Evolutionary conservation across 1,284 basidiomycete species (phyloP).

Genomic region (Trametes hirsuta): DNA sequence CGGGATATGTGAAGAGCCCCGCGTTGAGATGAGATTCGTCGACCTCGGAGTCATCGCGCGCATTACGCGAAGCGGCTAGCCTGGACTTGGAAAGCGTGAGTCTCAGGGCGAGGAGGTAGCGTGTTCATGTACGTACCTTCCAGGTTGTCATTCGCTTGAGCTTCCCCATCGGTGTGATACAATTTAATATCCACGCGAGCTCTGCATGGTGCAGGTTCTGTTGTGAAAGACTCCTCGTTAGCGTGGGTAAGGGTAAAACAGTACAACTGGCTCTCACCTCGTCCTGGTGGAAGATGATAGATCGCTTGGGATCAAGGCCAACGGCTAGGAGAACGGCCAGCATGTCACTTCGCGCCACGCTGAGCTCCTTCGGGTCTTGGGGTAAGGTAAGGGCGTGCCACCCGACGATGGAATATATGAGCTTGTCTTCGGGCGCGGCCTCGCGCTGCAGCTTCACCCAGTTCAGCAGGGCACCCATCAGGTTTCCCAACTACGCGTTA

Average conservation of each 20-base stretch:
- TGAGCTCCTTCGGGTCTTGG: conserved; percentile 73
- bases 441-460: conserved; percentile 83
- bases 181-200: conserved; percentile 91
- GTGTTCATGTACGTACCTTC: conserved; percentile 64
- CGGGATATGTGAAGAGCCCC: conserved; percentile 91
- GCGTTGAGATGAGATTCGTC: conserved; percentile 83
- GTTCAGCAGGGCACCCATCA: conserved; percentile 87
- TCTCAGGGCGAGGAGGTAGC: background rate
- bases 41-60: conserved; percentile 73
- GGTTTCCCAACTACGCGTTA: conserved; percentile 81
- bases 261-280: conserved; percentile 53
- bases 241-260: background rate
- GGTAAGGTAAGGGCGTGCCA: conserved; percentile 93
- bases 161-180: conserved; percentile 82
- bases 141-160: conserved; percentile 93
- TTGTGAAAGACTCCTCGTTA: background rate
- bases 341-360: conserved; percentile 73
- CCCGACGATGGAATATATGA: conserved; percentile 89
- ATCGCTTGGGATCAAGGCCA: conserved; percentile 81
- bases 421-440: conserved; percentile 58
- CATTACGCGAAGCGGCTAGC: conserved; percentile 75
- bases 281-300: conserved; percentile 88
- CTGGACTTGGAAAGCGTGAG: conserved; percentile 56
- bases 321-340: conserved; percentile 85
- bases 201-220: conserved; percentile 87